Evolutionary conservation across 2,329 filamentous ascomycete species (phyloP).

Genomic region (Cytospora piceae): DNA sequence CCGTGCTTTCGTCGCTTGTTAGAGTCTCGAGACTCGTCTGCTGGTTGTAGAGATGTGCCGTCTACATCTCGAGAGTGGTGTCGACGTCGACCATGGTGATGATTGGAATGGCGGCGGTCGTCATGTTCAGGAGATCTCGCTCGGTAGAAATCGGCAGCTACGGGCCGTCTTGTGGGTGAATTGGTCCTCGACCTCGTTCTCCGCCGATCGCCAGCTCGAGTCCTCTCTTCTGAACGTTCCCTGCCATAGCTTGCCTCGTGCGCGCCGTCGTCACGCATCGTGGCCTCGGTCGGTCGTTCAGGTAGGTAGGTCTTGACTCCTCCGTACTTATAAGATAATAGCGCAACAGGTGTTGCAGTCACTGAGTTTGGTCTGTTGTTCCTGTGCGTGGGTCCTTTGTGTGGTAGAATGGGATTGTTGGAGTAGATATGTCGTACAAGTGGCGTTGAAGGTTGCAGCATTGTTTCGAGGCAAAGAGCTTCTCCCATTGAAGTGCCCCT

Average conservation of each 20-base stretch:
- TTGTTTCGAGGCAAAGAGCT: too few relatives aligned
- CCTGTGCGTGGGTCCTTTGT: background rate
- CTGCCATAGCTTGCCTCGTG: background rate
- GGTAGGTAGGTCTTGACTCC: background rate
- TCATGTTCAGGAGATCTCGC: constrained; percentile 6
- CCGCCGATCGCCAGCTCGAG: background rate
- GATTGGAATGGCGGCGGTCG: background rate
- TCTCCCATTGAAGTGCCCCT: background rate
- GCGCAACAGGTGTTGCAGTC: background rate
- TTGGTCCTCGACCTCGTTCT: constrained; percentile 8
- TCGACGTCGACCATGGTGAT: constrained; percentile 8
- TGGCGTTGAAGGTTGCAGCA: too few relatives aligned
- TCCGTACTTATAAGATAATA: background rate
- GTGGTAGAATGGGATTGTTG: background rate
- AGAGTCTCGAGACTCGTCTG: constrained; percentile 1
- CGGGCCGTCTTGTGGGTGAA: constrained; percentile 22
- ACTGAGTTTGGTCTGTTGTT: background rate
- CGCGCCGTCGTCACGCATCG: background rate
- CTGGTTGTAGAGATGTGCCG: background rate
- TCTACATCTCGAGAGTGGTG: constrained; percentile 6
- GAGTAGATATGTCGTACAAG: too few relatives aligned
- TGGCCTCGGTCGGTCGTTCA: background rate
- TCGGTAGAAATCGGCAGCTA: constrained; percentile 25
- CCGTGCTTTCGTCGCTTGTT: constrained; percentile 15
- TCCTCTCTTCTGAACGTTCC: background rate